Evolutionary conservation across 768 basidiomycete species (phyloP).

Genomic region (Pisolithus orientalis): DNA sequence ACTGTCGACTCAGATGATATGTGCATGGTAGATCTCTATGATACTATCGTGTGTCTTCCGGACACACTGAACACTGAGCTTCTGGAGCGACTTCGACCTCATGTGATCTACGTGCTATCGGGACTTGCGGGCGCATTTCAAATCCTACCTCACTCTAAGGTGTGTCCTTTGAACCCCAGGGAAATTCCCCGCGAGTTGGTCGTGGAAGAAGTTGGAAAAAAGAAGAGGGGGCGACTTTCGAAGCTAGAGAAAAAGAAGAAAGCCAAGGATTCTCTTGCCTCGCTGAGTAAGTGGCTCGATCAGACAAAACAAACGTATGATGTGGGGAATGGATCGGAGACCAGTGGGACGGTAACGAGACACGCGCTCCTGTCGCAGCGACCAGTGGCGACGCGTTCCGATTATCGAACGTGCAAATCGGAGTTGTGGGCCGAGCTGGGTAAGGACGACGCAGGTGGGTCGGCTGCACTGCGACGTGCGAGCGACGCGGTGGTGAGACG

Average conservation of each 20-base stretch:
- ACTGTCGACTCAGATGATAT: neutral
- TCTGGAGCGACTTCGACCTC: constrained; percentile 42
- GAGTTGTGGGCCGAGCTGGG: constrained; percentile 32
- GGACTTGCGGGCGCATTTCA: constrained; percentile 49
- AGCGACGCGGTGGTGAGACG: constrained; percentile 46
- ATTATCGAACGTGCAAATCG: constrained; percentile 41
- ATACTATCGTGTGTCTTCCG: constrained; percentile 44
- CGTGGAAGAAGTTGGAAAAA: constrained; percentile 33
- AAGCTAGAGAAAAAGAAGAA: constrained; percentile 54
- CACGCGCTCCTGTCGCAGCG: constrained; percentile 29
- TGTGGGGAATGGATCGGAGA: constrained; percentile 4
- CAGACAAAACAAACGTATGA: constrained; percentile 25
- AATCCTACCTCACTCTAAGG: constrained; percentile 48
- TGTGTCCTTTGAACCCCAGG: constrained; percentile 53
- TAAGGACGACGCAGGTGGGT: constrained; percentile 12
- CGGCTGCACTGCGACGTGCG: constrained; percentile 36
- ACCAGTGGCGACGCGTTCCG: constrained; percentile 27
- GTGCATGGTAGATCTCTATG: constrained; percentile 46
- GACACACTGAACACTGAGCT: constrained; percentile 33
- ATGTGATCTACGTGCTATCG: constrained; percentile 44
- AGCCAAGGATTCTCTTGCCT: constrained; percentile 42
- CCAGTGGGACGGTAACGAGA: constrained; percentile 13
- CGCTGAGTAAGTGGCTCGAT: constrained; percentile 46
- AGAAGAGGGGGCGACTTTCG: constrained; percentile 60
- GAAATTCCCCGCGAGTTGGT: constrained; percentile 65